Conservation (phyloP, 2,329 filamentous ascomycete species). For the Alternaria panax region DNA sequence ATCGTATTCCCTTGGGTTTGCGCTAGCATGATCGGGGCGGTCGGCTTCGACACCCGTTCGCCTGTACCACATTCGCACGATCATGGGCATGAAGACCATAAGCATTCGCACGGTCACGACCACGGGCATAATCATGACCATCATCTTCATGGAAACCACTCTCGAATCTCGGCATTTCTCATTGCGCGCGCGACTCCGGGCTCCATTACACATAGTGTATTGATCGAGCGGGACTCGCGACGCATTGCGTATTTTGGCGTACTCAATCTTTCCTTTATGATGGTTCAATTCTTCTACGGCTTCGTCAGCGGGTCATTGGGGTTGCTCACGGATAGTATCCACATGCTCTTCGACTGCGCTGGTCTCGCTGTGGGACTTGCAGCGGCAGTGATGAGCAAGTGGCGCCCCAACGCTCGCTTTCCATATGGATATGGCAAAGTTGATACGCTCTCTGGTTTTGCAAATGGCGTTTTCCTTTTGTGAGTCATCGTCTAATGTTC, state of each 20-base stretch:
- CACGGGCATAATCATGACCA: slow-evolving; percentile 41
- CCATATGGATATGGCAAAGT: slow-evolving; percentile 98
- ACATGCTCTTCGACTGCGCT: slow-evolving; percentile 99
- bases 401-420: slow-evolving; percentile 87
- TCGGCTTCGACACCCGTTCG: slow-evolving; percentile 51
- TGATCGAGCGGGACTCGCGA: slow-evolving; percentile 90
- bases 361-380: slow-evolving; percentile 89
- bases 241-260: slow-evolving; percentile 97
- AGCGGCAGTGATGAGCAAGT: slow-evolving; percentile 94
- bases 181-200: slow-evolving; percentile 73
- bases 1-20: slow-evolving; percentile 31
- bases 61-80: slow-evolving; percentile 36
- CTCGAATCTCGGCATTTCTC: slow-evolving; percentile 74
- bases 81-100: slow-evolving; percentile 41
- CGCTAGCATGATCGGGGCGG: slow-evolving; percentile 48
- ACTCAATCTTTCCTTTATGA: slow-evolving; percentile 94
- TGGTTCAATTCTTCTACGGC: slow-evolving; percentile 91
- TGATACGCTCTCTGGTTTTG: slow-evolving; percentile 94
- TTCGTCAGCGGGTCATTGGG: slow-evolving; percentile 92
- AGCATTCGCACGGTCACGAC: slow-evolving; percentile 31
- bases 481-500: slow-evolving; percentile 52
- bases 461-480: slow-evolving; percentile 94
- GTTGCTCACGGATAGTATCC: slow-evolving; percentile 95
- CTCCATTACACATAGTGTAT: slow-evolving; percentile 82
- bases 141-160: slow-evolving; percentile 61